These are phyloP conservation scores for Centella asiatica DNA, from an alignment of 129 eudicot genomes.

Conservation along the genomic window DNA sequence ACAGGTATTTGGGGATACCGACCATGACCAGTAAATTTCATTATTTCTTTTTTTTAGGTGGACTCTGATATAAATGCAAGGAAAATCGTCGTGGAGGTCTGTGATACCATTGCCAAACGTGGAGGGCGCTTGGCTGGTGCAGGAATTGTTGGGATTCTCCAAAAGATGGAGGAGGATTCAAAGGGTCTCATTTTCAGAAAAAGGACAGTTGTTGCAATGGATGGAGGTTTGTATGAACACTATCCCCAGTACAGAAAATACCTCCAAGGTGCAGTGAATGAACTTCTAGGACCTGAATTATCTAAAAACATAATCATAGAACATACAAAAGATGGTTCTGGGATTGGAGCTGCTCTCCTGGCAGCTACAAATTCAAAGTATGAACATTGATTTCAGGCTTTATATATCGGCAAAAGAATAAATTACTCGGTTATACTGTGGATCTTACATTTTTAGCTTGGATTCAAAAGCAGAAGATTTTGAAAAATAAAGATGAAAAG, in stretches of 20 bases:
- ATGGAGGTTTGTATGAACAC: conserved; percentile 82
- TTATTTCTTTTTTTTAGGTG: conserved; percentile 24
- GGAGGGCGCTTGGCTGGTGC: conserved; percentile 90
- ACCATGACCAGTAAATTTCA: background rate
- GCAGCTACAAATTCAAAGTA: conserved; percentile 77
- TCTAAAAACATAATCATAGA: conserved; percentile 52
- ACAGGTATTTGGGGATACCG: background rate
- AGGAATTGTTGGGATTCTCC: conserved; percentile 73
- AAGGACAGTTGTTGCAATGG: conserved; percentile 89
- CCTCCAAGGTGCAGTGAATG: conserved; percentile 62
- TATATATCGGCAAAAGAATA: background rate
- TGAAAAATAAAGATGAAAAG: background rate
- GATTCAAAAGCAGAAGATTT: background rate
- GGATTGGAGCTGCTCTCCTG: conserved; percentile 87
- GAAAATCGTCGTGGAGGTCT: conserved; percentile 48
- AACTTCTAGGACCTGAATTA: conserved; percentile 54
- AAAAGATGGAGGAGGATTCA: conserved; percentile 78
- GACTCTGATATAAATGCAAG: conserved; percentile 39
- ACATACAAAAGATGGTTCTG: conserved; percentile 90
- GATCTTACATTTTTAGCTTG: background rate
- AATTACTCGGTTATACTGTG: background rate
- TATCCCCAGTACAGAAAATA: conserved; percentile 61
- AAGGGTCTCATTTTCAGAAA: conserved; percentile 55
- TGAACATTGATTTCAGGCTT: conserved; percentile 23
- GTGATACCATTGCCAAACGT: conserved; percentile 64